phyloP scores from a whole-genome alignment of 169 alveolate genomes.

The Haemoproteus tartakovskyi region DNA sequence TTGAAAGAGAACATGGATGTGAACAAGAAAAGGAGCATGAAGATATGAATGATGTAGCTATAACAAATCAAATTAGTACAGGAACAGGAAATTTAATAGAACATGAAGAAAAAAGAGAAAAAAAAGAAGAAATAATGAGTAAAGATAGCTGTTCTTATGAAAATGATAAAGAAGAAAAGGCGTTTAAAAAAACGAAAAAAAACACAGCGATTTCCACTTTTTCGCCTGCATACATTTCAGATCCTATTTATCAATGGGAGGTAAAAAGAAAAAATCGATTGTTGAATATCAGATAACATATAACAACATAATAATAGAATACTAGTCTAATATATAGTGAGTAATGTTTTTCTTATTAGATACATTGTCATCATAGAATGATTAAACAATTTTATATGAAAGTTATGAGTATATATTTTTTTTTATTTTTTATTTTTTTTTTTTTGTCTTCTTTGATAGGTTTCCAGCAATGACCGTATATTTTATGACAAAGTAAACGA shows the following conservation, averaged over 20 bases:
- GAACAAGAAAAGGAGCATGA: too few species aligned
- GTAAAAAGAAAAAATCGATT: slow-evolving; percentile 3
- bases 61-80: too few species aligned
- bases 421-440: neutral
- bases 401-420: too few species aligned
- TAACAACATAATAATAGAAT: too few species aligned
- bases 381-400: too few species aligned
- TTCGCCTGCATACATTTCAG: slow-evolving; percentile 61
- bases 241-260: slow-evolving; percentile 62
- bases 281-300: too few species aligned
- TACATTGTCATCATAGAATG: too few species aligned
- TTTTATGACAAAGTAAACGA: slow-evolving; percentile 59
- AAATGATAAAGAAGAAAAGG: too few species aligned
- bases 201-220: slow-evolving; percentile 27
- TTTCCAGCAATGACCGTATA: slow-evolving; percentile 27
- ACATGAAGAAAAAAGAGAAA: neutral
- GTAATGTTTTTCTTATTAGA: too few species aligned
- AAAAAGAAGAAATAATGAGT: slow-evolving; percentile 10
- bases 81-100: neutral
- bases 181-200: neutral
- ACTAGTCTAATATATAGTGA: too few species aligned
- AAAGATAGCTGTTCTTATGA: too few species aligned
- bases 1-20: neutral
- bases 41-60: too few species aligned
- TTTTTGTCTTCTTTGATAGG: neutral